Evolutionary conservation across 148 eudicot species (phyloP).

Genomic region (Rhododendron simsii): DNA sequence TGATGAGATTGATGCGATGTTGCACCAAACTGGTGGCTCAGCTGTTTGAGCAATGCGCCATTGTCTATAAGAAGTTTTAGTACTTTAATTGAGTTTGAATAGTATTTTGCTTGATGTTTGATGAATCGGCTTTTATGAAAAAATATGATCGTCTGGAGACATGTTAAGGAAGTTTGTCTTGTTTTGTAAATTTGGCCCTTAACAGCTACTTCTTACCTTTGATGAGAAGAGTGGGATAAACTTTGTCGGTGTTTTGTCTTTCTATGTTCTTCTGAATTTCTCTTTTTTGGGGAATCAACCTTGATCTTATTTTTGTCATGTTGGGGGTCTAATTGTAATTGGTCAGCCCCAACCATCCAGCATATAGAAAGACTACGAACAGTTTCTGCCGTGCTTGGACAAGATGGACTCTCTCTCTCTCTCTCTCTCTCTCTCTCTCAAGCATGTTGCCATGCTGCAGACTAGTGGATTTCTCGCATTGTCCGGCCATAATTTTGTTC

Average conservation of each 20-base stretch:
- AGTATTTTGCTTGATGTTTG: neutral
- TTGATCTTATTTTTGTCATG: neutral
- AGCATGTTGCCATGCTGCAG: neutral
- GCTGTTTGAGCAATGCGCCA: neutral
- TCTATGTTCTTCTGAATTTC: neutral
- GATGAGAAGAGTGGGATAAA: neutral
- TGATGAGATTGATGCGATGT: slow-evolving; percentile 67
- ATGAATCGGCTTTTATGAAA: neutral
- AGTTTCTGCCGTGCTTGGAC: too few relatives aligned
- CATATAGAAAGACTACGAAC: too few relatives aligned
- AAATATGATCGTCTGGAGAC: neutral
- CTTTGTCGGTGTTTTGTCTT: neutral
- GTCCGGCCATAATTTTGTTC: neutral
- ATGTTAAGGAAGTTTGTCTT: neutral
- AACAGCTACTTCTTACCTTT: neutral
- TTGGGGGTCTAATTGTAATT: neutral
- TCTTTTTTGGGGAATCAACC: too few relatives aligned
- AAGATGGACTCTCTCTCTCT: neutral
- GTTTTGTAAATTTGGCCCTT: neutral
- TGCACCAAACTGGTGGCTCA: slow-evolving; percentile 63
- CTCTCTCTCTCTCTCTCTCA: too few relatives aligned
- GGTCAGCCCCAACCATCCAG: neutral
- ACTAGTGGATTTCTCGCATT: neutral
- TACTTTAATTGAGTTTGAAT: neutral
- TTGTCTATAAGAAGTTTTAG: neutral